Evolutionary conservation across 148 eudicot genomes (phyloP), one percentile per base, ranked within the genome.

Genomic region (Chenopodium album): DNA sequence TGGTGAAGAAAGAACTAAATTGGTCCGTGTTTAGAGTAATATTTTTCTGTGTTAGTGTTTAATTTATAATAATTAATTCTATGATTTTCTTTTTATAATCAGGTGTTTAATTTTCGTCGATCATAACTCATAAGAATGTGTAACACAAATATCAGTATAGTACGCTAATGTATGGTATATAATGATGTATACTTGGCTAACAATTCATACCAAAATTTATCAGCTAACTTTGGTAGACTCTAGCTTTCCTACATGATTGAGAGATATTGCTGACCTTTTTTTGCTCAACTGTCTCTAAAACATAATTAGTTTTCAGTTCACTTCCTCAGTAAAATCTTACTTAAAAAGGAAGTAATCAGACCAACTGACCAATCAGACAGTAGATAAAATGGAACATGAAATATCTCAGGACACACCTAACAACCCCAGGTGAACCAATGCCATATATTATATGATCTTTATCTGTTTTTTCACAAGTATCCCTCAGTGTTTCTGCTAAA

Each of bases 241-340:
- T 65, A 84, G 78, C 80, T 77, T 81, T 81, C 78, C 76, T 37
- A 47, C 78, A 77, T 66, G 31, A 80, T 54, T 63, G 63, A 63
- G 60, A 74, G 76, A 79, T 41, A 68, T 79, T 77, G 74, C 68
- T 76, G 17, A 80, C 83, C 77, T 46, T 64, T 70, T 64, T 63
- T 17, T 4, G 83, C n/a, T 81, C 73, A 71, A 32, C 60, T 31
- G 79, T 80, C 74, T 11, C 81, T 80, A 29, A 62, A 23, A 4
- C 1, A 46, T 67, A 23, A n/a, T 46, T 47, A 22, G 0, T 73
- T 19, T 71, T n/a, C 80, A 80, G 71, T 73, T 76, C 22, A 56
- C 59, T 71, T 54, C 26, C 73, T 80, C 69, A 74, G 79, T 84
- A 76, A 74, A 76, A 64, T 71, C 73, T 77, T 77, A 74, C 86